Evolutionary conservation across 352 stramenopile species (phyloP), one percentile per base, ranked within the genome.

Genomic region (Pythium aphanidermatum): DNA sequence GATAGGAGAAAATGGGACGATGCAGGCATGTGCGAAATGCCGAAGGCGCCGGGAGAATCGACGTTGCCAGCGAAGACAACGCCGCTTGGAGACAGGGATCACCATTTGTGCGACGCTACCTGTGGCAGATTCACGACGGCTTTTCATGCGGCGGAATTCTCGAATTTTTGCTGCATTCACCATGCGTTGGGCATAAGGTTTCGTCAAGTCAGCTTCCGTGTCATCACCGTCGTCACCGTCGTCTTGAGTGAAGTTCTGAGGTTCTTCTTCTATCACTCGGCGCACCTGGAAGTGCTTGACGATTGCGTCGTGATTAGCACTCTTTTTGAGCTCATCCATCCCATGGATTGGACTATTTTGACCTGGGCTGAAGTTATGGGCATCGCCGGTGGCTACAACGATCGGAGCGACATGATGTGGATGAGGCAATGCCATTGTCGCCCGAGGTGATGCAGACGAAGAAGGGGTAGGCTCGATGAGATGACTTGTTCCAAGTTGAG

Each of bases 121-220:
- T 17, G 49, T 53, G 8, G 2, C 17, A 3, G 51, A 59, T 8
- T 51, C 50, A 10, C 34, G 50, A 14, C 49, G 50, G 27, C 33
- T 58, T 13, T 47, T 46, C 13, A 35, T 30, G 23, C 43, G 42
- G 4, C 52, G 45, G 32, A 60, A 60, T 19, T 60, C 52, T 29
- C 45, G 52, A 23, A 60, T 60, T 20, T 50, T 55, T 13, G 53
- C 53, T 21, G 46, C 53, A 5, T 56, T 51, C n/a, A 62, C 42
- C 44, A 60, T 55, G 4, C 52, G 52, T 39, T 60, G 44, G 3
- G 44, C 38, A 27, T 52, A 47, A 2, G 40, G 43, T 12, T 43
- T 46, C 27, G 20, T 31, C 0, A 5, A 7, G 9, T 48, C 51
- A 12, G 36, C 47, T 2, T 9, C 28, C 3, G 3, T 14, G 25